Evolutionary conservation across 176 grass and related monocot species (phyloP), one percentile per base, ranked within the genome.

Genomic region (Rhynchospora tenuis): DNA sequence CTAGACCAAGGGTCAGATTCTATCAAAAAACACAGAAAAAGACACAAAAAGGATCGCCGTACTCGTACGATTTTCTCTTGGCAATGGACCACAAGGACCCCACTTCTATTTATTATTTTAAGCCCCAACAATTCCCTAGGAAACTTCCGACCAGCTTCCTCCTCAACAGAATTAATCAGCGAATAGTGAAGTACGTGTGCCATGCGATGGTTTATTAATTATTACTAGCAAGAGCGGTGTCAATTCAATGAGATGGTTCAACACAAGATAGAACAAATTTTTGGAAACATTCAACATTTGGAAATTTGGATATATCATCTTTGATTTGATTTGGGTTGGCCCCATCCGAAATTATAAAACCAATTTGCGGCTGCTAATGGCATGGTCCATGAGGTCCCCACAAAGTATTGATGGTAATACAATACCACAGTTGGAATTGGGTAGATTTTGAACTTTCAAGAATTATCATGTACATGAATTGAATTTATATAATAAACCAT

Each of bases 101-200:
- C 47, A 75, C 71, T 28, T 38, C 13, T 71, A 20, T 70, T 47
- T 8, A 52, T 16, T 69, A 10, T 19, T 51, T 52, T 52, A 19
- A 28, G 71, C 71, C 47, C 23, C 23, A 52, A 2, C 1, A 3
- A 3, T 9, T 38, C 33, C 33, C 0, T 16, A 16, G 48, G 73
- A 77, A 77, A 31, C 73, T 77, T 77, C 73, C 73, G 15, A 56
- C 50, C 73, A 77, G 73, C 73, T 77, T 77, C 73, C 50, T 77
- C 50, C 4, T 0, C 23, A 31, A 76, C 73, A 5, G 23, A 28
- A 77, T 77, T 29, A 77, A 77, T 29, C 5, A 9, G 50, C 48
- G 47, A 56, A 38, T 23, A 76, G 19, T 15, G 11, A 17, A 76
- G 23, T 31, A 54, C 47, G 12, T 16, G 20, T 27, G 46, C 23